phyloP scores from a whole-genome alignment of 1,284 basidiomycete species.

The Cutaneotrichosporon sp. region DNA sequence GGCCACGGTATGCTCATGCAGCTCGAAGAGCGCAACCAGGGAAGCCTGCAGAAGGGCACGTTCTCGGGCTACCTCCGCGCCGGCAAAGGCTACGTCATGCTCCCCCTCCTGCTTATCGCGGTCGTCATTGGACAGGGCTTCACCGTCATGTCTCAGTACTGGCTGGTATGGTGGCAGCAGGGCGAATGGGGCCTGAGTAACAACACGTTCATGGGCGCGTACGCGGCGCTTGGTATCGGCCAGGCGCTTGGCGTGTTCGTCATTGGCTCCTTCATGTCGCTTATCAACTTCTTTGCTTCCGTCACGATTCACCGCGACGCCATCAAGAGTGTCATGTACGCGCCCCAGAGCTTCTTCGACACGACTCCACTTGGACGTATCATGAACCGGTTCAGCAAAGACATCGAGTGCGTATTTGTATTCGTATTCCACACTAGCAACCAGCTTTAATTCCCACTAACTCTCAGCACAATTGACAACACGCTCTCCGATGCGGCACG shows the following conservation, averaged over 20 bases:
- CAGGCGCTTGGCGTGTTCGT: conserved; percentile 58
- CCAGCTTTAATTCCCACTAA: background rate
- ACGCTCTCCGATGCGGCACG: conserved; percentile 67
- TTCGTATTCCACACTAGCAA: no score
- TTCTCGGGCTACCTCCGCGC: conserved; percentile 56
- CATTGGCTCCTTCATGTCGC: conserved; percentile 56
- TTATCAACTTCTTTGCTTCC: conserved; percentile 65
- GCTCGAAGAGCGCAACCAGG: conserved; percentile 52
- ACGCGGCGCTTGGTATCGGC: conserved; percentile 58
- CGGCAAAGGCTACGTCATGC: conserved; percentile 54
- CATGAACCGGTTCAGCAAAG: conserved; percentile 45
- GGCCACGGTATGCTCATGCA: conserved; percentile 54
- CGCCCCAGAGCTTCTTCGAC: conserved; percentile 86
- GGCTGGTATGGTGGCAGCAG: conserved; percentile 74
- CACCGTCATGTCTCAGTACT: conserved; percentile 53
- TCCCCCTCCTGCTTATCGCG: conserved; percentile 56
- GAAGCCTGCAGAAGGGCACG: conserved; percentile 44
- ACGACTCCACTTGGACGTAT: conserved; percentile 80
- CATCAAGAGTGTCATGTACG: conserved; percentile 64
- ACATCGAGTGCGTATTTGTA: conserved; percentile 62
- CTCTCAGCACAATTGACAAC: conserved; percentile 64
- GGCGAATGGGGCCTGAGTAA: conserved; percentile 50
- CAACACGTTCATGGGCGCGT: conserved; percentile 59
- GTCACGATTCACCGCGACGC: conserved; percentile 59
- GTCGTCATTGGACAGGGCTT: conserved; percentile 47